Percentiles rank a stretch among this genome's conserved stretches.
Conservation (phyloP, 1,284 basidiomycete genomes). For the Flammula alnicola region DNA sequence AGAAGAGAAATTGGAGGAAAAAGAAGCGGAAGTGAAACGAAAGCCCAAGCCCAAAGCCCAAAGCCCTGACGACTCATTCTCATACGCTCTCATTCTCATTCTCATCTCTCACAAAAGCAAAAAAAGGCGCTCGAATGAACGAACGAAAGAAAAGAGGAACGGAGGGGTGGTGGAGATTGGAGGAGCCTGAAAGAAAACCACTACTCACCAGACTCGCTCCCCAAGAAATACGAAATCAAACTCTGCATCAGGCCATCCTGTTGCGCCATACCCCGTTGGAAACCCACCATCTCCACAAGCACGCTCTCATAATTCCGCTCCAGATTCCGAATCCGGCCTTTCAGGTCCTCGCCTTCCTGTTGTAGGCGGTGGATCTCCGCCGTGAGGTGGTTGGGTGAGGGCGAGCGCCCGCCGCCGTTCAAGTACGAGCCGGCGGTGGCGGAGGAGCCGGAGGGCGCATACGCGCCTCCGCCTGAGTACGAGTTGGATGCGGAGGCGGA, state of each 20-base stretch:
- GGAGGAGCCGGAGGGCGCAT: no score
- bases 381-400: constrained; percentile 37
- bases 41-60: no score
- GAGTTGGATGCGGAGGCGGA: constrained; percentile 18
- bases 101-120: no score
- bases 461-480: not conserved
- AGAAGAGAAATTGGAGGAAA: not conserved
- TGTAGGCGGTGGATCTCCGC: constrained; percentile 55
- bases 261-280: constrained; percentile 84
- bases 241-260: constrained; percentile 87
- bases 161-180: no score
- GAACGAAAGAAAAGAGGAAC: no score
- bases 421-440: no score
- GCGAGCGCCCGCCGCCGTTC: constrained; percentile 6
- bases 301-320: constrained; percentile 81
- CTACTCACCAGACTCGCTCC: constrained; percentile 55
- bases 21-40: not conserved
- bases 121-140: no score
- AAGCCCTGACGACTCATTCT: no score
- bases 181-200: no score
- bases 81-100: no score
- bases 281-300: constrained; percentile 81
- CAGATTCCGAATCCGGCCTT: constrained; percentile 45
- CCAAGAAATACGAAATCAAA: constrained; percentile 81
- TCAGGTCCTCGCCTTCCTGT: constrained; percentile 63